Evolutionary conservation across 495 filamentous ascomycete species (phyloP), one percentile per base, ranked within the genome.

Genomic region (Astrothelium subdiscretum): DNA sequence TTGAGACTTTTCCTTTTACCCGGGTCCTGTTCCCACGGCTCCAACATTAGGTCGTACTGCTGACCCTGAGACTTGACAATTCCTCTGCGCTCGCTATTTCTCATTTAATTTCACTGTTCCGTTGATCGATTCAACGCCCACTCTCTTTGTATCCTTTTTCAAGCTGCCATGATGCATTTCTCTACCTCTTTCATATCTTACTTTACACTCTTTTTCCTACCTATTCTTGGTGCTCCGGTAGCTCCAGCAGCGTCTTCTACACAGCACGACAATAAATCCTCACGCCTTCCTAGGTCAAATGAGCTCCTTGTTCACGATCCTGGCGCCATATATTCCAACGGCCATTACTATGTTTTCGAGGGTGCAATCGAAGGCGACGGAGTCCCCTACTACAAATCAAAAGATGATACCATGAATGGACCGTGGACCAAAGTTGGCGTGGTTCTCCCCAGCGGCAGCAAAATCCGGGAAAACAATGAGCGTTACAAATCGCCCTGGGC

Each of bases 401-500:
- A 20, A 8, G 24, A 29, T 29, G 6, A 8, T 29, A 8, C 48
- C 1, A 54, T 54, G 48, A 29, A 26, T 29, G 48, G 48, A 29
- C 48, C 48, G 2, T 54, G 48, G 48, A 29, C 0, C 20, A 54
- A 27, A 15, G 24, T 54, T 29, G 48, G 48, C 8, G 5, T 27
- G 29, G 48, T 54, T 8, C 48, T 54, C 24, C 48, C 48, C 0
- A 20, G 8, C 29, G 48, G 48, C 15, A 54, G 48, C 24, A 29
- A 54, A 29, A 29, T 29, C 20, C 48, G 29, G 3, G 48, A 54
- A 29, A 5, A 20, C 0, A 29, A 20, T 20, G 48, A 54, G 20
- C 48, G 29, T 8, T 54, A 10, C 22, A 54, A 29, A 29, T 3
- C 6, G 15, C 48, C 48, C 8, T 54, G 60, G 87, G 60, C 87